Evolutionary conservation across 768 basidiomycete species (phyloP).

Genomic region (Suillus ampliporus): DNA sequence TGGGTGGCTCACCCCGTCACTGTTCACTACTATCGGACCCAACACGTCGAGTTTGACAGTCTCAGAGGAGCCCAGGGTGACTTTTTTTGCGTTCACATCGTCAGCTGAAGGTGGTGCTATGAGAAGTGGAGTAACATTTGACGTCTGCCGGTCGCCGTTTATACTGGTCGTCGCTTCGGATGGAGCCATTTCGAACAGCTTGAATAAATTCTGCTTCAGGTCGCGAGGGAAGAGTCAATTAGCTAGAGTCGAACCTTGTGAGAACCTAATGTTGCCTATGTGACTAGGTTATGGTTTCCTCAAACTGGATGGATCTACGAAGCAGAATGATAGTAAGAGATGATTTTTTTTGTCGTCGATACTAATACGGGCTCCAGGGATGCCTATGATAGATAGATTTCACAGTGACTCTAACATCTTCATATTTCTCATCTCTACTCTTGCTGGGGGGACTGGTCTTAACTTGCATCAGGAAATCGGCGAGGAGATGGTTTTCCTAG

Average conservation of each 20-base stretch:
- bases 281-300: constrained; percentile 71
- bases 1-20: constrained; percentile 56
- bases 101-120: constrained; percentile 17
- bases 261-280: neutral
- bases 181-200: neutral
- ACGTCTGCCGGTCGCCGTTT: neutral
- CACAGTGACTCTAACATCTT: constrained; percentile 75
- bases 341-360: neutral
- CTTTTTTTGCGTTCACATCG: constrained; percentile 16
- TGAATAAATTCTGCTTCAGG: neutral
- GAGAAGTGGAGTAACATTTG: constrained; percentile 14
- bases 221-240: neutral
- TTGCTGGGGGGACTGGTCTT: constrained; percentile 90
- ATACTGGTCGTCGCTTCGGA: neutral
- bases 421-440: constrained; percentile 87
- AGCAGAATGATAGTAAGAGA: constrained; percentile 65
- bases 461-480: constrained; percentile 52
- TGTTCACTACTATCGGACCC: constrained; percentile 73
- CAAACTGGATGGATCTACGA: constrained; percentile 81
- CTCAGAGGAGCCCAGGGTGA: constrained; percentile 23
- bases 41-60: constrained; percentile 60
- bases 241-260: neutral
- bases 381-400: constrained; percentile 87
- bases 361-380: constrained; percentile 53
- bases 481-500: no score